Evolutionary conservation across 495 filamentous ascomycete genomes (phyloP), one percentile per base, ranked within the genome.

Genomic region (Hypoxylon trugodes): DNA sequence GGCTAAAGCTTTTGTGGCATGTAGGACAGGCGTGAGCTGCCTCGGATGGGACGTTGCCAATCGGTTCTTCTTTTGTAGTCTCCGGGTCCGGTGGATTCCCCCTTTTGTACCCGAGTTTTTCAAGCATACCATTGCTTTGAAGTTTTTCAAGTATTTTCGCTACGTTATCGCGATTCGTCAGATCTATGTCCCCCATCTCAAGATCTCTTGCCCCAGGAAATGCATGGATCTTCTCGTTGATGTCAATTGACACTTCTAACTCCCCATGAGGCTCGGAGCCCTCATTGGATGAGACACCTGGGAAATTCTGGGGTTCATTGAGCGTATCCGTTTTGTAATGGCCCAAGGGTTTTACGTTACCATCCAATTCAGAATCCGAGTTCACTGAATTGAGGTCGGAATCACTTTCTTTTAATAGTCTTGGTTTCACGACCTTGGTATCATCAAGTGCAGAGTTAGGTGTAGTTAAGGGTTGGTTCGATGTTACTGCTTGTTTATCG

Each of bases 1-100:
- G 80, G 2, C 72, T 73, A 13, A 84, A 88, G 1, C 53, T 69
- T 68, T 88, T 90, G 1, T 61, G 19, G 61, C 89, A 92, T 0
- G 71, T 63, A 0, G 74, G 42, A 61, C 89, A 92, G 49, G 68
- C 71, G 43, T 81, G 74, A 37, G 68, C 69, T n/a, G 74, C 70
- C 3, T 76, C 57, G 12, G 38, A 5, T 25, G 48, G 19, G 10
- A 25, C 54, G 6, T 38, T 36, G 19, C 32, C 15, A 26, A 30
- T 25, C 3, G 28, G 3, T 13, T 71, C 51, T 1, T 46, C n/a
- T 21, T 68, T 65, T 1, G 56, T 8, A 35, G 45, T 26, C 30
- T 64, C 63, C 28, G 18, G 4, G 6, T 28, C 35, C 9, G 38
- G 28, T 22, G 49, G 38, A 5, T 40, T 47, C 24, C 69, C 48